Evolutionary conservation across 176 grass and related monocot species (phyloP).

Genomic region (Phyllostachys edulis): DNA sequence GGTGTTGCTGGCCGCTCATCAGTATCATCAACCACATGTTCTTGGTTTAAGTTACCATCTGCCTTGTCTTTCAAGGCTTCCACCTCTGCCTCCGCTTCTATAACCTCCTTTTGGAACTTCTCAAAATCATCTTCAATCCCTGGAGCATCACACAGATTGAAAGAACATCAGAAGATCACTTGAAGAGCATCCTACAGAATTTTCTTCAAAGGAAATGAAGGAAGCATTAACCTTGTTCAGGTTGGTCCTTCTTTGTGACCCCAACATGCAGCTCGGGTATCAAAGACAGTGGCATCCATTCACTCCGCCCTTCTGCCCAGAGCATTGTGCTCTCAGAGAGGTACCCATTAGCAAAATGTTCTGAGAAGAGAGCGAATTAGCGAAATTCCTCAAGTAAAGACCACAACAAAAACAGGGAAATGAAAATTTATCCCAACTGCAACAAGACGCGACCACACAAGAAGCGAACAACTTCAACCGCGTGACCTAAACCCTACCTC

Average conservation of each 20-base stretch:
- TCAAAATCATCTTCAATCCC: constrained; percentile 65
- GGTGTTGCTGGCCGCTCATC: constrained; percentile 74
- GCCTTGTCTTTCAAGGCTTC: constrained; percentile 44
- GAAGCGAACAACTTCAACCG: not conserved
- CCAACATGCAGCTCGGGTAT: constrained; percentile 57
- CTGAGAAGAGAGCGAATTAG: constrained; percentile 42
- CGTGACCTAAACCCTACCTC: constrained; percentile 27
- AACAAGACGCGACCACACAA: not conserved
- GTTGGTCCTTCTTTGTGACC: constrained; percentile 34
- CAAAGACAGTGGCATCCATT: constrained; percentile 64
- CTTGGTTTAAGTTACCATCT: constrained; percentile 6
- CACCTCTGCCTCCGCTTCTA: constrained; percentile 50
- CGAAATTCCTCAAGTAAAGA: constrained; percentile 1
- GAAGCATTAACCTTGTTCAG: constrained; percentile 42
- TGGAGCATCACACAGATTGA: constrained; percentile 21
- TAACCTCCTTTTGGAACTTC: constrained; percentile 84
- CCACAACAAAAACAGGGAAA: not conserved
- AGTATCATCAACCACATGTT: constrained; percentile 9
- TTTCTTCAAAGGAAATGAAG: not conserved
- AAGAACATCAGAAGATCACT: constrained; percentile 9
- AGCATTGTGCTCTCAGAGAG: constrained; percentile 64
- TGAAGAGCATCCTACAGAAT: constrained; percentile 1
- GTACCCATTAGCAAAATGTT: constrained; percentile 72
- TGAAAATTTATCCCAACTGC: not conserved
- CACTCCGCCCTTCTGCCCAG: constrained; percentile 80